These are phyloP conservation scores for Limtongia smithiae DNA, from an alignment of 805 yeast genomes.

Conservation along the genomic window DNA sequence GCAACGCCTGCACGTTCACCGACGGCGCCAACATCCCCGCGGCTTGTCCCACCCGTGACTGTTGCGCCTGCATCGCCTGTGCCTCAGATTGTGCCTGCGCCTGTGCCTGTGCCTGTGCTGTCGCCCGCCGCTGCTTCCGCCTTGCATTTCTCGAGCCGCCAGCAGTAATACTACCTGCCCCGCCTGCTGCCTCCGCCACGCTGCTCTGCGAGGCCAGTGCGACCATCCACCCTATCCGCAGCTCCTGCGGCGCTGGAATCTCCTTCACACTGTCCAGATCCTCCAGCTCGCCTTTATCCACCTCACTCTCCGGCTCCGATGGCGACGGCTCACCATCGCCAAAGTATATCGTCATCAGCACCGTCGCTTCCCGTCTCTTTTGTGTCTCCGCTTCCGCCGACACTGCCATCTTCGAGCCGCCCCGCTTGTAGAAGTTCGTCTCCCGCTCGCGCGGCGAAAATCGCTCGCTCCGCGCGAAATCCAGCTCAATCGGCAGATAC, in stretches of 20 bases:
- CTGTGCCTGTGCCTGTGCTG: too few relatives aligned
- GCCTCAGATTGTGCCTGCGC: too few relatives aligned
- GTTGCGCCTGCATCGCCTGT: too few relatives aligned
- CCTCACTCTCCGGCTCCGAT: slow-evolving; percentile 31
- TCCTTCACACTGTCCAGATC: background rate
- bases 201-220: background rate
- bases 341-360: slow-evolving; percentile 29
- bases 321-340: slow-evolving; percentile 30
- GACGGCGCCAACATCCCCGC: too few relatives aligned
- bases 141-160: too few relatives aligned
- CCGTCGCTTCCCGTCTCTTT: slow-evolving; percentile 30
- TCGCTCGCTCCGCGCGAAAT: slow-evolving; percentile 21
- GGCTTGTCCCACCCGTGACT: too few relatives aligned
- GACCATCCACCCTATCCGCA: slow-evolving; percentile 9
- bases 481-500: slow-evolving; percentile 20
- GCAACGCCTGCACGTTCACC: background rate
- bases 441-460: slow-evolving; percentile 23
- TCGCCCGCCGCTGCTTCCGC: too few relatives aligned
- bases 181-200: background rate
- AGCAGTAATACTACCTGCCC: background rate
- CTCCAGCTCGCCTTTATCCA: slow-evolving; percentile 2
- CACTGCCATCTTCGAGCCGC: slow-evolving; percentile 33
- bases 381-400: slow-evolving; percentile 34
- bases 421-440: slow-evolving; percentile 33
- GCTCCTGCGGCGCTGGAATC: slow-evolving; percentile 16